Base-by-base conservation (phyloP, 2,329 filamentous ascomycete genomes). In the Cercospora sp. region DNA sequence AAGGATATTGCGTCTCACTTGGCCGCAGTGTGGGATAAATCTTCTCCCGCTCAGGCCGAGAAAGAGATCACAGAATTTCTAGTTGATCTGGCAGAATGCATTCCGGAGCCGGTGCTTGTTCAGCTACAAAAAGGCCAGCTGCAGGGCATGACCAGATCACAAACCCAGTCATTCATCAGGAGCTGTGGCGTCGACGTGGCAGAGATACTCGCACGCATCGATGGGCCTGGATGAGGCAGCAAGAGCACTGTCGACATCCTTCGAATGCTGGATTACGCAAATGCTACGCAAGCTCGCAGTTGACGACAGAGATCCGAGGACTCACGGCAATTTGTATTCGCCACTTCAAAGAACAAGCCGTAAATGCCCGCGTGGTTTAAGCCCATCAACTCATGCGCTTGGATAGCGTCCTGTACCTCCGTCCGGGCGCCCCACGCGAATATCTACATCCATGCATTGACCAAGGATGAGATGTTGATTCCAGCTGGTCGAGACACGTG, bases 81-180 rank as follows among this genome's bases (percentile, higher is more conserved):
- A 6, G 70, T 76, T 0, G 75, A 78, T 30, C 74, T 87, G 12
- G 80, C 85, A 67, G 73, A 78, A 2, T 77, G 76, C 6, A 74
- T 85, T 18, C 75, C 82, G 21, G 76, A 79, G 34, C 86, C 86
- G 0, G 77, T 87, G 21, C 79, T 88, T 1, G 73, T 82, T 1
- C 85, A 87, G 70, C 77, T 88, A 3, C 85, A 87, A 70, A 79
- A 79, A 28, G 84, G 84, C 0, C 76, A 80, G 72, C 73, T 84
- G 7, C 73, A 77, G 16, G 79, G 79, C 9, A 72, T 84, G 68
- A 79, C 77, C 24, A 66, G 68, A n/a, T 72, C 70, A 26, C 77
- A 83, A 65, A 83, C 80, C 10, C 65, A 73, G 30, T 71, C 71
- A 12, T 77, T 84, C 30, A 76, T 81, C 51, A 65, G 70, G 34